Conservation (phyloP, 306 rosid species). For the Quercus ilex region DNA sequence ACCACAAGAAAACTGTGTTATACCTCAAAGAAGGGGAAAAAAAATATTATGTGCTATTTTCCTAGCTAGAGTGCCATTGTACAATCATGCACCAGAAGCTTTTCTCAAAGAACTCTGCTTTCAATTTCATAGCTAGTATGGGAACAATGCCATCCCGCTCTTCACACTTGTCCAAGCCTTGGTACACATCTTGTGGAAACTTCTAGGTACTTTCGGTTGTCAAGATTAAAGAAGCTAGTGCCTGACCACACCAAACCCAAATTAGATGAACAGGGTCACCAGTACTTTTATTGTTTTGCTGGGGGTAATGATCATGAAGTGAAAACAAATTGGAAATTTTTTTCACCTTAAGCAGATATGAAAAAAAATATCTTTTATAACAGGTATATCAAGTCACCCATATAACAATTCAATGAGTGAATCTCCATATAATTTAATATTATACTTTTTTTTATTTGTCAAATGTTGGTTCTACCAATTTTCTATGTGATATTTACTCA, state of each 20-base stretch:
- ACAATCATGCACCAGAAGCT: neutral
- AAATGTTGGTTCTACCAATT: no score
- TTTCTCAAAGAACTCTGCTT: neutral
- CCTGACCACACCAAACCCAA: neutral
- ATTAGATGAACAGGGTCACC: neutral
- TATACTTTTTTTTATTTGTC: no score
- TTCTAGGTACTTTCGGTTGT: slow-evolving; percentile 24
- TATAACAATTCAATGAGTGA: no score
- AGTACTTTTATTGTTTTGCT: neutral
- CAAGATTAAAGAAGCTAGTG: neutral
- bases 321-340: no score
- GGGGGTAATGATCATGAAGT: no score
- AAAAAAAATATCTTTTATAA: no score
- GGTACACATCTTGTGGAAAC: neutral
- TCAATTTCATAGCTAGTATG: neutral
- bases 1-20: neutral
- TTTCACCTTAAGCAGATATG: no score
- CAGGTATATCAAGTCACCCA: no score
- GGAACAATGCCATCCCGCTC: neutral
- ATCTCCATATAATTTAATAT: no score
- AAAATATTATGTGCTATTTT: neutral
- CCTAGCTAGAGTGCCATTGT: neutral
- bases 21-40: neutral
- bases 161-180: neutral
- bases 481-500: no score